A percentile compares a stretch with the other conserved stretches of the same genome.
phyloP scores from a whole-genome alignment of 1,284 basidiomycete species.

The Ustilago loliicola region DNA sequence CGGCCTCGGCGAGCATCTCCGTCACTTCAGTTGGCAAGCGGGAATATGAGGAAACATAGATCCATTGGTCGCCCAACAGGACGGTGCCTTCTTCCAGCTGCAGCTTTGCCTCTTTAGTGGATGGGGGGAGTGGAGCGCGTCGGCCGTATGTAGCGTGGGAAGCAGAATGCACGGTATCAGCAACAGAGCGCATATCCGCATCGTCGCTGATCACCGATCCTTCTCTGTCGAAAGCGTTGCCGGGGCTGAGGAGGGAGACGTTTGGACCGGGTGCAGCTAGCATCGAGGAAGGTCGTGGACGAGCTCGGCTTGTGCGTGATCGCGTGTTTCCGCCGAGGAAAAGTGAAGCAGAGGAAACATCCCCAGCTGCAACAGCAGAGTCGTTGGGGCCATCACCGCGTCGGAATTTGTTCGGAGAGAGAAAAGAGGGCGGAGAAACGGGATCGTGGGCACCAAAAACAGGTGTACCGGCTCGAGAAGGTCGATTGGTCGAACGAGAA shows the following conservation, averaged over 20 bases:
- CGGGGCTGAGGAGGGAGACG: slow-evolving; percentile 31
- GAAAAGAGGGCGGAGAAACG: slow-evolving; percentile 31
- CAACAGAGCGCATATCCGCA: slow-evolving; percentile 40
- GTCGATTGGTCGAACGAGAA: slow-evolving; percentile 22
- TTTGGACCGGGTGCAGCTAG: slow-evolving; percentile 32
- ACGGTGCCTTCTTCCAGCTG: slow-evolving; percentile 55
- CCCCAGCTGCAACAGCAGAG: slow-evolving; percentile 9
- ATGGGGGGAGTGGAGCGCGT: not conserved
- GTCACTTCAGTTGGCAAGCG: slow-evolving; percentile 50
- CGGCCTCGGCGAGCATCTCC: slow-evolving; percentile 37
- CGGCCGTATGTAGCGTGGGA: slow-evolving; percentile 14
- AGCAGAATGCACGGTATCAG: slow-evolving; percentile 29
- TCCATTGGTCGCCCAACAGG: slow-evolving; percentile 51
- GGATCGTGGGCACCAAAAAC: slow-evolving; percentile 37
- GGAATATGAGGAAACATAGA: slow-evolving; percentile 54
- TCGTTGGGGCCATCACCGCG: slow-evolving; percentile 16
- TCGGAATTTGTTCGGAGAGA: slow-evolving; percentile 21
- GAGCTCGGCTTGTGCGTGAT: slow-evolving; percentile 19
- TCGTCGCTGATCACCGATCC: slow-evolving; percentile 37
- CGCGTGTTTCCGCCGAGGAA: slow-evolving; percentile 13
- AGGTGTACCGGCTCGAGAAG: slow-evolving; percentile 46
- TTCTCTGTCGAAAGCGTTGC: slow-evolving; percentile 32
- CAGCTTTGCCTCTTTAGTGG: slow-evolving; percentile 16
- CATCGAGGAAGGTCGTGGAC: slow-evolving; percentile 46
- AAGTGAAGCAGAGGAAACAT: slow-evolving; percentile 36